Evolutionary conservation across 2,329 filamentous ascomycete genomes (phyloP), one percentile per base, ranked within the genome.

Genomic region (Calonectria ilicicola): DNA sequence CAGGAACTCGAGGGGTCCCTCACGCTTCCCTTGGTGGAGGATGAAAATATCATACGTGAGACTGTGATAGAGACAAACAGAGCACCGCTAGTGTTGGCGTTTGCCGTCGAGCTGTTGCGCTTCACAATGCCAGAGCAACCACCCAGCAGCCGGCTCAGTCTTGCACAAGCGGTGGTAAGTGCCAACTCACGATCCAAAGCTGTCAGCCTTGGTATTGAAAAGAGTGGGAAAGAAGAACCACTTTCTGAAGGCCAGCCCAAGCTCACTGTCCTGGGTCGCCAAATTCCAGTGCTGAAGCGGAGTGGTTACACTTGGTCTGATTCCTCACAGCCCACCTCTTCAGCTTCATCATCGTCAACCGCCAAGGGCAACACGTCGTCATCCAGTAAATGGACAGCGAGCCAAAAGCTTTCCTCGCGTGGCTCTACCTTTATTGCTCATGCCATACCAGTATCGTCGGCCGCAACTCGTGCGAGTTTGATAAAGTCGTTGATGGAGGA

Each of bases 111-210:
- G 72, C 81, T 96, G 62, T 82, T 97, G 58, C 92, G 93, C 56
- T 92, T 93, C 80, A 97, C 94, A 0, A 96, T 96, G 93, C 94
- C 95, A 0, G 92, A 94, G 76, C 95, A 98, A 81, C 95, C 95
- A 3, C 87, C 93, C 3, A 97, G 94, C n/a, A 96, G 94, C 81
- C 89, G 94, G 58, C 85, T 98, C 23, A 97, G 95, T 80, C 86
- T 98, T 23, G 94, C 93, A 0, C 95, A 98, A 82, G 95, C 94
- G 0, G 92, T 97, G 1, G 94, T 97, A 19, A 96, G 94, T 80
- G 91, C 92, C 32, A 97, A 96, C 80, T 95, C 93, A 72, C 90
- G 92, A 75, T 91, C 90, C 42, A 96, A 96, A 83, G 95, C 95
- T 12, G 88, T 92, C 32, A 93, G 90, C 74, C 84, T 98, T 35